Percentiles rank a stretch among this genome's conserved stretches.
Conservation (phyloP, 352 stramenopile genomes). For the Pythium plurisporium region DNA sequence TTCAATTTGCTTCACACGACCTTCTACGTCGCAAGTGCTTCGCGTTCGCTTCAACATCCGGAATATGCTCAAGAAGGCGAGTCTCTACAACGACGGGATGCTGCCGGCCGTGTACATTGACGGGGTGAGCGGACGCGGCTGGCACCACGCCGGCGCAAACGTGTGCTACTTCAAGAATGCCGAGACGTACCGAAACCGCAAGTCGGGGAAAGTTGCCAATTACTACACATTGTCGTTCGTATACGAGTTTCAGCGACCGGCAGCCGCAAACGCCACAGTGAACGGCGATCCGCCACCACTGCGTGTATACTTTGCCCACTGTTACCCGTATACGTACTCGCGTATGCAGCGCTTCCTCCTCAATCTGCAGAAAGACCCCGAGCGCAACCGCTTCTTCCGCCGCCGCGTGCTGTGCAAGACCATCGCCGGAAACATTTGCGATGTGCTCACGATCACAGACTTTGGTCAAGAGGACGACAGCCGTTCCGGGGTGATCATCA, state of each 20-base stretch:
- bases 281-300: slow-evolving; percentile 12
- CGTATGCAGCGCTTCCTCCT: slow-evolving; percentile 53
- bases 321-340: slow-evolving; percentile 85
- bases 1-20: not conserved
- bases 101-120: slow-evolving; percentile 64
- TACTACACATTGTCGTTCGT: slow-evolving; percentile 81
- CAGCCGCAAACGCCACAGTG: slow-evolving; percentile 10
- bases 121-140: slow-evolving; percentile 31
- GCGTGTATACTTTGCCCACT: slow-evolving; percentile 76
- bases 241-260: slow-evolving; percentile 42
- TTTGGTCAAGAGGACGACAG: slow-evolving; percentile 54
- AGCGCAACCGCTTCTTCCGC: slow-evolving; percentile 42
- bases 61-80: slow-evolving; percentile 85
- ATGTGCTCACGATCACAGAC: slow-evolving; percentile 88
- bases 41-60: slow-evolving; percentile 78
- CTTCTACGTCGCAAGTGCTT: not conserved
- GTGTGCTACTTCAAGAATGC: slow-evolving; percentile 85
- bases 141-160: slow-evolving; percentile 63
- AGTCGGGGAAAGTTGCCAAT: slow-evolving; percentile 40
- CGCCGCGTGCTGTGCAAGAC: slow-evolving; percentile 74
- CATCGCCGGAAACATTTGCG: slow-evolving; percentile 80
- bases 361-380: slow-evolving; percentile 48
- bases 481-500: slow-evolving; percentile 71
- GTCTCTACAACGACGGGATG: slow-evolving; percentile 88
- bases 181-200: slow-evolving; percentile 55